Evolutionary conservation across 768 basidiomycete genomes (phyloP), one percentile per base, ranked within the genome.

Genomic region (Mycena vulgaris): DNA sequence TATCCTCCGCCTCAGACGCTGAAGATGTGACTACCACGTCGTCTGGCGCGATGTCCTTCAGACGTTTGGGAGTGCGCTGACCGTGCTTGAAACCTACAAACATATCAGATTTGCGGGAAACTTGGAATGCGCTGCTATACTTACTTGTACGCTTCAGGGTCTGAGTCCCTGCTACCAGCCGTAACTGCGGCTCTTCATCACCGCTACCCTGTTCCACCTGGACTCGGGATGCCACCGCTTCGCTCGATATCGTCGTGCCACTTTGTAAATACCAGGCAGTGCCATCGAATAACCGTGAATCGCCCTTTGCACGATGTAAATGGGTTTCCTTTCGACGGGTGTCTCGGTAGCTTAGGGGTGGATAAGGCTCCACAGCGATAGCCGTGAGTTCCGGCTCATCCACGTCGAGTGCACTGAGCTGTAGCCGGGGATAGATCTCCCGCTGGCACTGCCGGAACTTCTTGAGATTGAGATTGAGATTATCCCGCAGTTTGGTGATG

Each of bases 331-430:
- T 47, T n/a, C 45, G 3, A 16, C 45, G 45, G 31, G 51, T 68
- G 39, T 68, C 66, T 16, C 58, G 59, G 13, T n/a, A 17, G 9
- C n/a, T 68, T 13, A 68, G 39, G 13, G 35, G 66, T 17, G 21
- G 58, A 51, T 53, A 68, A n/a, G 66, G 66, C 30, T 59, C 49
- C 10, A 52, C 30, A 9, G 59, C 48, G 31, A 69, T 47, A 5
- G 68, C 68, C 4, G 68, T 69, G 14, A 69, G 28, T 45, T 69
- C 68, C 7, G 68, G 68, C 37, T 69, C 68, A n/a, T 69, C 68
- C 4, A 35, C 53, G 17, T 69, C 68, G n/a, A 69, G 42, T 33
- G 61, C 61, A 23, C 68, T 69, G 53, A 69, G 68, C 27, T 11
- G 57, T 9, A 63, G 68, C 11, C 53, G 61, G 10, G 61, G 68